Percentiles rank a stretch among this genome's conserved stretches.
phyloP scores from a whole-genome alignment of 306 rosid species.

The Cucurbita argyrosperma region DNA sequence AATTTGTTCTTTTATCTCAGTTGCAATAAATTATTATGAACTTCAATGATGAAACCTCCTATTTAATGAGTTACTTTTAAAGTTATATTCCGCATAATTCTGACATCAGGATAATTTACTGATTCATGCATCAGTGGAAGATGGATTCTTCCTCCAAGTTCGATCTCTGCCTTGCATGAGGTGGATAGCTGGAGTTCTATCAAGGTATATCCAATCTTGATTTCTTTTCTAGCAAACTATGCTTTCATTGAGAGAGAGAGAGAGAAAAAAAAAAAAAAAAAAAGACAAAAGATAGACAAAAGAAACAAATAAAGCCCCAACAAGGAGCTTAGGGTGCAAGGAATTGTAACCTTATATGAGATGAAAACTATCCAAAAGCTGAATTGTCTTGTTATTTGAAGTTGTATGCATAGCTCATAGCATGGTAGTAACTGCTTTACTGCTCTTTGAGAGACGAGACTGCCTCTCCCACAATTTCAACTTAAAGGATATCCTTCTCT shows the following conservation, averaged over 20 bases:
- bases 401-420: background rate
- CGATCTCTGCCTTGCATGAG: slow-evolving; percentile 61
- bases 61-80: slow-evolving; percentile 22
- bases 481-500: background rate
- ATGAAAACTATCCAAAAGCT: background rate
- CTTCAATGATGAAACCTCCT: slow-evolving; percentile 22
- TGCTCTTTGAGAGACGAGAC: background rate
- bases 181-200: slow-evolving; percentile 73
- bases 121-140: slow-evolving; percentile 97
- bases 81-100: slow-evolving; percentile 50
- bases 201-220: slow-evolving; percentile 30
- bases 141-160: slow-evolving; percentile 62
- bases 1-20: background rate
- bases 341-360: background rate
- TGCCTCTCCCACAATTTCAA: background rate
- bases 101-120: slow-evolving; percentile 81
- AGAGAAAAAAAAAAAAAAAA: too few relatives aligned
- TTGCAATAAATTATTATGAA: slow-evolving; percentile 14
- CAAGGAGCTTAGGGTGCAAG: too few relatives aligned
- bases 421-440: background rate
- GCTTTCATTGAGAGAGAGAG: too few relatives aligned
- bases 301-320: too few relatives aligned
- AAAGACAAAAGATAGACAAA: too few relatives aligned
- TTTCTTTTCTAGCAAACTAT: too few relatives aligned
- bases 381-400: background rate